These are phyloP conservation scores for Globisporangium heterothallicum DNA, from an alignment of 352 stramenopile species.

Conservation along the genomic window DNA sequence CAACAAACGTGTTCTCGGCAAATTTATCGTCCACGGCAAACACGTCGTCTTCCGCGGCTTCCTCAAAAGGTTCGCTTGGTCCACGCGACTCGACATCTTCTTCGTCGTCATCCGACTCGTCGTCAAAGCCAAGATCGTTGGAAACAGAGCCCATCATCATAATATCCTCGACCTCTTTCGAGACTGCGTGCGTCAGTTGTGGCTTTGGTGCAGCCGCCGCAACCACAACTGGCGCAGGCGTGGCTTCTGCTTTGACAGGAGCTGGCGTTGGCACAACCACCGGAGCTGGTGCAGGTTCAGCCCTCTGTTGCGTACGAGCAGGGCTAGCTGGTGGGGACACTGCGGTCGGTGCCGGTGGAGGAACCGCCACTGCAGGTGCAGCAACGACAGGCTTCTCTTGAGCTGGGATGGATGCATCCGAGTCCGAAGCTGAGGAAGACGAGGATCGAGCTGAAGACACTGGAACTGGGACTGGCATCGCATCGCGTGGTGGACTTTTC, in stretches of 20 bases:
- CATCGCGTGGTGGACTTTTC: too few relatives aligned
- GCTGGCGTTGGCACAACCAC: neutral
- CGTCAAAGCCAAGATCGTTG: conserved; percentile 48
- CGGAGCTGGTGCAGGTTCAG: neutral
- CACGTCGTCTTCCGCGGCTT: conserved; percentile 9
- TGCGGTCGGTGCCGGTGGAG: neutral
- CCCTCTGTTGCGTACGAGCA: neutral
- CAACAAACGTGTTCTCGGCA: conserved; percentile 8
- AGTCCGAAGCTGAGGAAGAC: too few relatives aligned
- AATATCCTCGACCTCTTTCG: conserved; percentile 18
- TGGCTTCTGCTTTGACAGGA: neutral
- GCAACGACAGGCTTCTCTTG: conserved; percentile 4
- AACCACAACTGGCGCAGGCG: conserved; percentile 8
- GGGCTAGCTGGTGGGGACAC: conserved; percentile 1
- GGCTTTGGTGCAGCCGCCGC: conserved; percentile 1
- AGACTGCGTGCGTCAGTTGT: conserved; percentile 9
- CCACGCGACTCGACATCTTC: conserved; percentile 3
- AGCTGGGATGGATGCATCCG: neutral
- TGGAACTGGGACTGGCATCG: conserved; percentile 4
- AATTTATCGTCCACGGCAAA: conserved; percentile 4
- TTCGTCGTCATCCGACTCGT: conserved; percentile 23
- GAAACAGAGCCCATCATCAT: conserved; percentile 30
- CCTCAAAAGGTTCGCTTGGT: conserved; percentile 9
- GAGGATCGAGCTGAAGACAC: too few relatives aligned
- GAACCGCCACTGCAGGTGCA: conserved; percentile 1